A percentile compares a stretch with the other conserved stretches of the same genome.
Evolutionary conservation across 169 alveolate species (phyloP).

Genomic region (Perkinsus olseni): DNA sequence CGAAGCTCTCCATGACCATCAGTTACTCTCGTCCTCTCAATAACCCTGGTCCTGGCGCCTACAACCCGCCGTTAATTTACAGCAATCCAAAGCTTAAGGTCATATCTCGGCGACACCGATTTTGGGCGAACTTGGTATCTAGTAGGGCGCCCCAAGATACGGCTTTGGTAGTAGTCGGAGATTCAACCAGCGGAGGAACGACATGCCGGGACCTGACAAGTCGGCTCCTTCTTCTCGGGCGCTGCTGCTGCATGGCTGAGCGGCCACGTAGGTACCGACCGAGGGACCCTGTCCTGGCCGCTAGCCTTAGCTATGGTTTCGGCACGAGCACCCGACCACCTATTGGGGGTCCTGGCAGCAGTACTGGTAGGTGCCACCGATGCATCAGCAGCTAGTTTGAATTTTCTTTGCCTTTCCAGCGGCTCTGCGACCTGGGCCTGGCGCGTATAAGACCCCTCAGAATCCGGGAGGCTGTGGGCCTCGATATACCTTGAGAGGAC

Average conservation of each 20-base stretch:
- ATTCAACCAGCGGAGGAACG: background rate
- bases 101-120: background rate
- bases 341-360: background rate
- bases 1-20: too few species aligned
- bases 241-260: too few species aligned
- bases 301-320: background rate
- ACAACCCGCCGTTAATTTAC: background rate
- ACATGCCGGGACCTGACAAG: background rate
- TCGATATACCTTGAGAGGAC: background rate
- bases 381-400: background rate
- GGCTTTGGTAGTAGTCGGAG: background rate
- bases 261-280: background rate
- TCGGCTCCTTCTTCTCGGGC: too few species aligned
- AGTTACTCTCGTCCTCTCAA: background rate
- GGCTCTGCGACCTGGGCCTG: background rate
- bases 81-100: background rate
- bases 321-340: background rate
- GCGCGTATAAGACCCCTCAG: background rate
- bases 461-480: background rate
- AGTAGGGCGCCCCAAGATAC: background rate
- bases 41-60: background rate
- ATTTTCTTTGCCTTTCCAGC: background rate
- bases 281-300: background rate
- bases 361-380: background rate
- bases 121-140: background rate